Evolutionary conservation across 179 eudicot species (phyloP).

Genomic region (Vitellaria paradoxa): DNA sequence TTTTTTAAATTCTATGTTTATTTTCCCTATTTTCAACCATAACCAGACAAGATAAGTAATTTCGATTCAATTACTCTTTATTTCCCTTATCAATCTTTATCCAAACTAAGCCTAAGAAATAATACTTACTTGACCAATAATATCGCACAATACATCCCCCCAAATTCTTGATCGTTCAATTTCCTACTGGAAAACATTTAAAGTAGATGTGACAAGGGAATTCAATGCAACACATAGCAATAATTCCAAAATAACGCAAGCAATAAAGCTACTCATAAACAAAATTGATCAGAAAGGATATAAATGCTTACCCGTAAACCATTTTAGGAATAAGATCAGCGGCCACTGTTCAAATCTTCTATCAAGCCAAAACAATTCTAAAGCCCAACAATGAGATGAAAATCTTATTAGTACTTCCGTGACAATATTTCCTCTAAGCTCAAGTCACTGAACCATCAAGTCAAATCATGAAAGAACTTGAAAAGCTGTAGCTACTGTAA

Average conservation of each 20-base stretch:
- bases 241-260: background rate
- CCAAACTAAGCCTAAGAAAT: slow-evolving; percentile 6
- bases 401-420: no score
- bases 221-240: background rate
- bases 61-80: no score
- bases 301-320: slow-evolving; percentile 56
- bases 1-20: no score
- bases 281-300: background rate
- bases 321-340: slow-evolving; percentile 28
- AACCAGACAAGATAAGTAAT: no score
- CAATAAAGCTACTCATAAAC: no score
- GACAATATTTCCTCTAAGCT: no score
- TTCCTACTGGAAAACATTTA: slow-evolving; percentile 43
- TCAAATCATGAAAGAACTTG: no score
- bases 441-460: no score
- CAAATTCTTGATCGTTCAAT: slow-evolving; percentile 56
- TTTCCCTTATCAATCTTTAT: no score
- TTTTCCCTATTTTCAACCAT: no score
- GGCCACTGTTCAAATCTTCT: slow-evolving; percentile 43
- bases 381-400: background rate
- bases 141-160: slow-evolving; percentile 83
- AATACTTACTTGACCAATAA: slow-evolving; percentile 63
- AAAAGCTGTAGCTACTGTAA: no score
- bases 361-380: slow-evolving; percentile 56
- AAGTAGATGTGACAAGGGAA: background rate